Conservation (phyloP, 352 stramenopile species). For the Phytophthora sp. region DNA sequence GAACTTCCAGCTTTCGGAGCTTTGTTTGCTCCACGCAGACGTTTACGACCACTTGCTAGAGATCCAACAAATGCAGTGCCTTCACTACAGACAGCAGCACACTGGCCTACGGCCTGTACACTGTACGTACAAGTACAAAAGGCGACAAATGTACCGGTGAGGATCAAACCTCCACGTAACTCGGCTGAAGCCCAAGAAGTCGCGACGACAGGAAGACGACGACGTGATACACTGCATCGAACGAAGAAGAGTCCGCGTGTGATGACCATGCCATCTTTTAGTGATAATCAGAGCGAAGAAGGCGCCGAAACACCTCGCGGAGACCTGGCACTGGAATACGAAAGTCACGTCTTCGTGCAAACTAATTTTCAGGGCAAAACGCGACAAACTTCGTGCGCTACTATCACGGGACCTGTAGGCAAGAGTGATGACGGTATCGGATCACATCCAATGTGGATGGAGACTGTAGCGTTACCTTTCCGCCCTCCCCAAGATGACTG, state of each 20-base stretch:
- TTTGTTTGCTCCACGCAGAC: constrained; percentile 62
- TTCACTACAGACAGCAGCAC: constrained; percentile 20
- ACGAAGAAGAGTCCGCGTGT: constrained; percentile 31
- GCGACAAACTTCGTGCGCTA: constrained; percentile 63
- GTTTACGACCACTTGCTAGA: constrained; percentile 55
- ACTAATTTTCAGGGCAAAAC: constrained; percentile 83
- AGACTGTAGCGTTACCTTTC: constrained; percentile 92
- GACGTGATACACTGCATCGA: constrained; percentile 27
- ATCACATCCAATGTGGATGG: constrained; percentile 89
- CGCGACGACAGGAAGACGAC: constrained; percentile 8
- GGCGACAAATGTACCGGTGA: constrained; percentile 75
- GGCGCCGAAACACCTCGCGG: constrained; percentile 16
- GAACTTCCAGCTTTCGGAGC: constrained; percentile 61
- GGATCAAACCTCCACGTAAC: constrained; percentile 34
- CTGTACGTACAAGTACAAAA: constrained; percentile 89
- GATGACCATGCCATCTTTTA: neutral
- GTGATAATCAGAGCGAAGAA: constrained; percentile 22
- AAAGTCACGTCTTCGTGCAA: constrained; percentile 81
- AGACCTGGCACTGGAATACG: constrained; percentile 26
- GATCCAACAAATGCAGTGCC: constrained; percentile 16
- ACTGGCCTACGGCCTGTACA: constrained; percentile 70
- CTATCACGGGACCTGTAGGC: constrained; percentile 17
- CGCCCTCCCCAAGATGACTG: constrained; percentile 81
- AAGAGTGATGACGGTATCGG: constrained; percentile 8
- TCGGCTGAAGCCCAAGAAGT: constrained; percentile 23